Evolutionary conservation across 192 early-diverging fungal genomes (phyloP), one percentile per base, ranked within the genome.

Genomic region (Geranomyces michiganensis): DNA sequence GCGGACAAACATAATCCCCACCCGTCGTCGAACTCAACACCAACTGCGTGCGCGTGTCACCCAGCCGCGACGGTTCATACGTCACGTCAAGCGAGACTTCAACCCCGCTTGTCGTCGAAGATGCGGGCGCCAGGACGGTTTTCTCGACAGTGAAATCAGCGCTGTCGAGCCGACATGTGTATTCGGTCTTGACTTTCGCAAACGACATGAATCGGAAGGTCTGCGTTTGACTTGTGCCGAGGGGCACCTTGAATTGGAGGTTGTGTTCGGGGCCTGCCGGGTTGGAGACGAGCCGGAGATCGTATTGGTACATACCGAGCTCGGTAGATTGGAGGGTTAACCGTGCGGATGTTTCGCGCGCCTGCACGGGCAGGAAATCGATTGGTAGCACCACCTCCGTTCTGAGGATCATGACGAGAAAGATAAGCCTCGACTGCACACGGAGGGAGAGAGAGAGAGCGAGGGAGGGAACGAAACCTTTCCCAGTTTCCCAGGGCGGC

Each of bases 11-110:
- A 47, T 87, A 88, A 64, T 88, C 87, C 6, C 87, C 87, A 27
- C 87, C 87, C 9, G 58, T 49, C 14, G 86, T 12, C 1, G 87
- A 88, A 7, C 77, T 63, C 2, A 88, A 60, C 7, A 82, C 10
- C 22, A 88, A 66, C 64, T 82, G 78, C 4, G 87, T 84, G 21
- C 82, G 68, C 8, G 68, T 60, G 70, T 88, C 86, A 12, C 87
- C 87, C 1, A 88, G 67, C 58, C 83, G 85, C 15, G 86, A 88
- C 12, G 87, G 87, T 68, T 88, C 87, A 63, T 87, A 88, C 0
- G 72, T 77, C 1, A 88, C 77, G 61, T 88, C 87, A 0, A 85
- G 15, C 22, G 72, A 68, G 0, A 88, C 79, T 73, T 88, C 87
- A 0, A 78, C 71, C 0, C 86, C 86, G 27, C 78, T 72, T 41